Percentiles rank a stretch among this genome's conserved stretches.
Conservation (phyloP, 306 rosid genomes). For the Carpinus viminea region DNA sequence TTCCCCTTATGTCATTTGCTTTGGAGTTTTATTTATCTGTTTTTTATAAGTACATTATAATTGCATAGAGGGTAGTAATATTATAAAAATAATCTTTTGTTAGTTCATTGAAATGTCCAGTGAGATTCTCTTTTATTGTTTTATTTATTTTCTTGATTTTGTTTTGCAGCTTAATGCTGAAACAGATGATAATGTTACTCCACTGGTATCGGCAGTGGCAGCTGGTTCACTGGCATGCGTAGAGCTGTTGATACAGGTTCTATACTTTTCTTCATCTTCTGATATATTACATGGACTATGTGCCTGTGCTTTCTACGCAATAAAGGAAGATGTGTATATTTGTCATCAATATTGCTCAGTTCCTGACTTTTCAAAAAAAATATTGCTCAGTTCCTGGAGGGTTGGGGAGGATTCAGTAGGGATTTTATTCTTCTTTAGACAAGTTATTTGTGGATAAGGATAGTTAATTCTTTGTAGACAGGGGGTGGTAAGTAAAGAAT, state of each 20-base stretch:
- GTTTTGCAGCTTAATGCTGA: conserved; percentile 87
- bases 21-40: not conserved
- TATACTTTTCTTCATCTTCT: conserved; percentile 23
- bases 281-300: not conserved
- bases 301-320: conserved; percentile 10
- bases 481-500: not conserved
- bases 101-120: not conserved
- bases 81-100: not conserved
- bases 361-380: not conserved
- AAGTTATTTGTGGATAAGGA: not conserved
- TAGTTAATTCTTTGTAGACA: no score
- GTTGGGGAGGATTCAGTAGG: not conserved
- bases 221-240: conserved; percentile 85
- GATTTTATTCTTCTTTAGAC: not conserved
- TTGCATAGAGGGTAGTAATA: not conserved
- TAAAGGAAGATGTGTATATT: not conserved
- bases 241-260: conserved; percentile 87
- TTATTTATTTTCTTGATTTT: conserved; percentile 26
- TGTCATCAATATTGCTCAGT: not conserved
- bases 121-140: not conserved
- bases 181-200: conserved; percentile 90
- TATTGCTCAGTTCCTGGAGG: not conserved
- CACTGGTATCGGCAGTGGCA: conserved; percentile 87
- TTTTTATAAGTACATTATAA: no score
- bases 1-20: not conserved